Evolutionary conservation across 371 early-diverging fungal species (phyloP).

Genomic region (Lichtheimia ramosa): DNA sequence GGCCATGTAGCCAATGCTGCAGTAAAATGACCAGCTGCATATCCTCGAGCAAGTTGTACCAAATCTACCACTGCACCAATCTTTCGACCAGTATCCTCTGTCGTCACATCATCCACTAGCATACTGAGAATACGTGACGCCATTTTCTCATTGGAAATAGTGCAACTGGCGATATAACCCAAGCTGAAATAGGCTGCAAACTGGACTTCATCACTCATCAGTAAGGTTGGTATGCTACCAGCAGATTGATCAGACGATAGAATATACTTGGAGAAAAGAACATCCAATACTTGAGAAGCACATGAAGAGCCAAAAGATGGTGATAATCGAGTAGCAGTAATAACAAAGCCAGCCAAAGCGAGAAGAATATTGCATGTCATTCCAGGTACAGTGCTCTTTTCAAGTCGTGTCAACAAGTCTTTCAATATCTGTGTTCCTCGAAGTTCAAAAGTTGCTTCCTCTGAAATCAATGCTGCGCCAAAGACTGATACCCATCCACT

Average conservation of each 20-base stretch:
- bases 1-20: constrained; percentile 46
- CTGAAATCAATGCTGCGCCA: constrained; percentile 19
- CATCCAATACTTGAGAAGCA: constrained; percentile 26
- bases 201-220: constrained; percentile 61
- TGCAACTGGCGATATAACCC: constrained; percentile 47
- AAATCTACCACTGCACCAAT: constrained; percentile 39
- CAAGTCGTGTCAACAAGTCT: constrained; percentile 46
- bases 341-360: constrained; percentile 48
- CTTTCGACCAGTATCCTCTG: constrained; percentile 7
- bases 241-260: constrained; percentile 7
- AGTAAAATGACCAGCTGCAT: constrained; percentile 47
- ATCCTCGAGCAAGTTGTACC: constrained; percentile 52
- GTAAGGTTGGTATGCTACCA: constrained; percentile 16
- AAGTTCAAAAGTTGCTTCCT: constrained; percentile 23
- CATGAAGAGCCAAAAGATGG: constrained; percentile 32
- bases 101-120: constrained; percentile 16
- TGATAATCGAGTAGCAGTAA: constrained; percentile 13
- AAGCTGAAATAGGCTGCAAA: constrained; percentile 53
- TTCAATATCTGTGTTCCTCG: constrained; percentile 30
- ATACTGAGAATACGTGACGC: constrained; percentile 16
- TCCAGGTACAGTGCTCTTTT: constrained; percentile 58
- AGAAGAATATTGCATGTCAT: constrained; percentile 53
- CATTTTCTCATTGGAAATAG: constrained; percentile 49
- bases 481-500: constrained; percentile 54
- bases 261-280: constrained; percentile 30